Base-by-base conservation (phyloP, 1,284 basidiomycete genomes). In the Ustilago trichophora region DNA sequence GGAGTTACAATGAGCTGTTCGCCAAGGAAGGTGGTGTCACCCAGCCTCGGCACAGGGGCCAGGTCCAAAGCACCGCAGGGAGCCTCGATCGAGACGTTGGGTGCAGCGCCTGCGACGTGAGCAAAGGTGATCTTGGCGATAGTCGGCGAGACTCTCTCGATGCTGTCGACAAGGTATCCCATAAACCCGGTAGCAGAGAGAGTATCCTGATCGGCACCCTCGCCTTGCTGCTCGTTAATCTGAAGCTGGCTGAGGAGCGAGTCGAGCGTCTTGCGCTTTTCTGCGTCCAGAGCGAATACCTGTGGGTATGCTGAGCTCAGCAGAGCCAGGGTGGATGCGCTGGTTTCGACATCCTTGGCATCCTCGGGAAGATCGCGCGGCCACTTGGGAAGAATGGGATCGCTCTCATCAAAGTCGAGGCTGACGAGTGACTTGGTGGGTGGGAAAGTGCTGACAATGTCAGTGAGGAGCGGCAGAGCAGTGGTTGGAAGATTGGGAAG, bases 281-380 rank as follows among this genome's bases (percentile, higher is more conserved):
- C 59, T 11, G 45, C 47, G 37, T 77, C 71, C 18, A 81, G 66
- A 3, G 46, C 59, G 32, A 74, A 64, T 3, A 80, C 48, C 38
- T 70, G 69, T 10, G 79, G 79, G 36, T 78, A 81, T 3, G 76
- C 77, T 2, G 78, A 55, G 45, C 75, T 72, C 27, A 81, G 68
- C 31, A 78, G 53, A 2, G 68, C 59, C 10, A 60, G 33, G 1
- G 75, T 79, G 16, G 75, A 62, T 24, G 75, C 47, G 22, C 72
- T 68, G 8, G 75, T 51, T 9, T 45, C 47, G 13, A 47, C 47
- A 8, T 51, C 47, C 10, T 58, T 54, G 11, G 48, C 22, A 16
- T 64, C 53, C 22, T 52, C 52, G 4, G 49, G 51, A 3, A 34
- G 9, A 12, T 62, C 52, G 10, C 48, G 62, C 7, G 63, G 62